Evolutionary conservation across 2,329 filamentous ascomycete genomes (phyloP), one percentile per base, ranked within the genome.

Genomic region (Leptoxyphium fumago): DNA sequence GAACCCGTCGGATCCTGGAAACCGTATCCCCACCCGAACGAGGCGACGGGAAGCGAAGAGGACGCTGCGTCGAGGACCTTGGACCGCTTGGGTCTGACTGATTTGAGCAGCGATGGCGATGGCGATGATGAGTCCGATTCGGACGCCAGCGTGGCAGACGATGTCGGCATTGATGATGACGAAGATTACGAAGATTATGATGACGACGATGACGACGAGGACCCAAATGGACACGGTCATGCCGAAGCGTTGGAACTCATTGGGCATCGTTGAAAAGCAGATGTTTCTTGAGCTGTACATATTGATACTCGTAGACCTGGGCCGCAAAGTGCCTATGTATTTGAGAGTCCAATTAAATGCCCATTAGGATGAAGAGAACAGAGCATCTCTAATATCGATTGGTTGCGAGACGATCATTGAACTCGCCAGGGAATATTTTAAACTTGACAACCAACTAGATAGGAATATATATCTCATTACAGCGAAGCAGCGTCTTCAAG

Each of bases 401-500:
- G 7, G 4, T 26, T 7, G 7, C 21, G 21, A 26, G 21, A 7
- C 7, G 21, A n/a, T n/a, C n/a, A n/a, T n/a, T n/a, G n/a, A n/a
- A n/a, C n/a, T n/a, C n/a, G n/a, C n/a, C n/a, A n/a, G n/a, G n/a
- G n/a, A n/a, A n/a, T n/a, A n/a, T n/a, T n/a, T n/a, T n/a, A n/a
- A n/a, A n/a, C n/a, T n/a, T n/a, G n/a, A n/a, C n/a, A n/a, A n/a
- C n/a, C n/a, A n/a, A n/a, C n/a, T n/a, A n/a, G n/a, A n/a, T n/a
- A 26, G 4, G 9, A 13, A 5, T 41, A 64, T 71, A 64, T 89
- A 75, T 87, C 84, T 86, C 83, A 77, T 73, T 72, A 74, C 74
- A 77, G 84, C 81, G 84, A 89, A 84, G 82, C 84, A 87, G 81
- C 76, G 73, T 77, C 76, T 74, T 86, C 82, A 84, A 79, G 61